Conservation (phyloP, 306 rosid species). For the Quercus wislizeni region DNA sequence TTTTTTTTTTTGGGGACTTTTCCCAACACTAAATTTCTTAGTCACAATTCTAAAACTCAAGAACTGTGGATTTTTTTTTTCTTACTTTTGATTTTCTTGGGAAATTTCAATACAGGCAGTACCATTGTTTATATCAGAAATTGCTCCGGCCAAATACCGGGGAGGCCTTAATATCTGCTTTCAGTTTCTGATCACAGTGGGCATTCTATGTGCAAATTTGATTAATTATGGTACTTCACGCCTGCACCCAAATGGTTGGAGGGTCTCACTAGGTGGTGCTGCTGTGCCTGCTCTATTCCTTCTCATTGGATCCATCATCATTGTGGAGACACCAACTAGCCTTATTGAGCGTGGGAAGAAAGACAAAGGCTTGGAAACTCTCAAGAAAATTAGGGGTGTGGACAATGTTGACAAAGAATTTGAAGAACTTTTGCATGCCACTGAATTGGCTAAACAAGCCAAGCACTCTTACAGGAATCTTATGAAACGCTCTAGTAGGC, state of each 20-base stretch:
- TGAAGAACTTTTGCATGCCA: constrained; percentile 3
- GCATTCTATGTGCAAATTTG: constrained; percentile 27
- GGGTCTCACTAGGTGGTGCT: constrained; percentile 26
- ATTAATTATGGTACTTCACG: constrained; percentile 18
- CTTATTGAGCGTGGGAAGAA: constrained; percentile 23
- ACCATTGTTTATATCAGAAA: constrained; percentile 39
- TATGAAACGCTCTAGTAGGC: constrained; percentile 4
- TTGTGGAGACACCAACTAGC: constrained; percentile 33
- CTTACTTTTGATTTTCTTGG: neutral
- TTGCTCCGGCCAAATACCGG: constrained; percentile 35
- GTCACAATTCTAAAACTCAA: neutral
- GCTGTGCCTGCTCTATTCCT: constrained; percentile 22
- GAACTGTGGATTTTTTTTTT: neutral
- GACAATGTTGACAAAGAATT: constrained; percentile 26
- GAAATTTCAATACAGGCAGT: constrained; percentile 16
- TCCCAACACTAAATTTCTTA: too few relatives aligned
- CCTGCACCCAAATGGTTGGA: constrained; percentile 24
- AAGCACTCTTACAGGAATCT: constrained; percentile 20
- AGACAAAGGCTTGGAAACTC: constrained; percentile 4
- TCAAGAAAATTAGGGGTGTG: constrained; percentile 21
- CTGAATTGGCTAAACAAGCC: neutral
- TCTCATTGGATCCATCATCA: constrained; percentile 5
- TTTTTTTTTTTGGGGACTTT: too few relatives aligned
- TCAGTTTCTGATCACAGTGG: constrained; percentile 29
- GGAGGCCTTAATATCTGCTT: constrained; percentile 32